A percentile compares a stretch with the other conserved stretches of the same genome.
phyloP scores from a whole-genome alignment of 495 filamentous ascomycete genomes.

The Aspergillus diversus region DNA sequence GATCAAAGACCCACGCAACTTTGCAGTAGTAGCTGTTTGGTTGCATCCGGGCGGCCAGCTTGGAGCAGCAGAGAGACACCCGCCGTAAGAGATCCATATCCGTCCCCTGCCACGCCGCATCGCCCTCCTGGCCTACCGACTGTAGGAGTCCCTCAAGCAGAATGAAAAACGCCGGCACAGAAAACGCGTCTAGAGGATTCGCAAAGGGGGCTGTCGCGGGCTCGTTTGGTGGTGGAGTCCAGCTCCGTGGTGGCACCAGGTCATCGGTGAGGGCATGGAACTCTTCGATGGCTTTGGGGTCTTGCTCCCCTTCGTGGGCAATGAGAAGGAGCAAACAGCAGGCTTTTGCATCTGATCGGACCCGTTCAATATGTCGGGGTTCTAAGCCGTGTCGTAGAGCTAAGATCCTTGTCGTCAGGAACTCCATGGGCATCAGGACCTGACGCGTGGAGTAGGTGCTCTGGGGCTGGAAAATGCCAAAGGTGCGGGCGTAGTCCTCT shows the following conservation, averaged over 20 bases:
- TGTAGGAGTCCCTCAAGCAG: conserved; percentile 2
- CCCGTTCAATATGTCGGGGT: not conserved
- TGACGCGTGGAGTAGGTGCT: not conserved
- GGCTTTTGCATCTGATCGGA: not conserved
- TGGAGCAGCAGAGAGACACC: conserved; percentile 1
- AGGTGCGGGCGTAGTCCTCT: not conserved
- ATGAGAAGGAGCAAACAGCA: conserved; percentile 11
- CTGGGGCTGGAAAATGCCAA: not conserved
- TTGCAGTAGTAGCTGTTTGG: conserved; percentile 4
- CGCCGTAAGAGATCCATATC: conserved; percentile 5
- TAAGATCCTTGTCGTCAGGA: not conserved
- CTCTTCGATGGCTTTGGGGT: not conserved
- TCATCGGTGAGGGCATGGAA: not conserved
- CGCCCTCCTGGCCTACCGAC: not conserved
- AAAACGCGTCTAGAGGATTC: conserved; percentile 2
- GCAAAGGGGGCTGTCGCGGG: not conserved
- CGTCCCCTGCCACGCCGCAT: not conserved
- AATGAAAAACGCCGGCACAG: conserved; percentile 10
- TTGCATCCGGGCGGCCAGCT: not conserved
- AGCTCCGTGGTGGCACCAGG: not conserved
- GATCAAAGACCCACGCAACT: conserved; percentile 10
- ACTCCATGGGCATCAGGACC: conserved; percentile 5
- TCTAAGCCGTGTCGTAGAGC: not conserved
- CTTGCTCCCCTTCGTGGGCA: conserved; percentile 4
- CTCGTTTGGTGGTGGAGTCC: not conserved